Evolutionary conservation across 352 stramenopile genomes (phyloP), one percentile per base, ranked within the genome.

Genomic region (Phytophthora colocasiae): DNA sequence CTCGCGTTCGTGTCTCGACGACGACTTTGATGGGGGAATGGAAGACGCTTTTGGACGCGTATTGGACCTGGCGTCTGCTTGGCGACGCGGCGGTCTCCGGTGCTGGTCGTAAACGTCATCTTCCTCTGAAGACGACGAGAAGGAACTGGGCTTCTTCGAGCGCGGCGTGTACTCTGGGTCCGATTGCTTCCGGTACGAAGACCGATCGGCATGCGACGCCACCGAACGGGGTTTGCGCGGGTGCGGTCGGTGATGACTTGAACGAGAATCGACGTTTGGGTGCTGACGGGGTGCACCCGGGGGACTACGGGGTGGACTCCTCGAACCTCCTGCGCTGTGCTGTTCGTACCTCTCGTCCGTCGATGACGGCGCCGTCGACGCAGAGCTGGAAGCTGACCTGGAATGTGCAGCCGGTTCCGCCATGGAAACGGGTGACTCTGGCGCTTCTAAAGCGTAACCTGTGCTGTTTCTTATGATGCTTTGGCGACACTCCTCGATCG

Each of bases 31-130:
- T 7, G 56, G 55, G 10, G 61, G 49, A 52, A 66, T 58, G 3
- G 61, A 75, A 15, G 55, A 71, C 7, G 67, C 36, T 24, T 68
- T 75, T 1, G 56, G 45, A 11, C 57, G 56, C 4, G 48, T 61
- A 32, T 14, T 57, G 8, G 51, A 54, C 14, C 48, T 53, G 11
- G 39, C 5, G n/a, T 19, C 47, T n/a, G 24, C 44, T 46, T 63
- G 58, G 17, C 47, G 57, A 49, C 51, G 44, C 27, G 29, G 26
- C 3, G 48, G 58, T 57, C 59, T 52, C 10, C 34, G 52, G 22
- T 68, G 40, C 0, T 48, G 45, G 14, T 60, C 41, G n/a, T 34
- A 41, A 10, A 2, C 38, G 38, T 69, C 65, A 12, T 69, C 53
- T 3, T 68, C 54, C 47, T 69, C 59, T 29, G 44, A 48, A 11